Evolutionary conservation across 164 flowering plant species (phyloP).

Genomic region (Houttuynia cordata): DNA sequence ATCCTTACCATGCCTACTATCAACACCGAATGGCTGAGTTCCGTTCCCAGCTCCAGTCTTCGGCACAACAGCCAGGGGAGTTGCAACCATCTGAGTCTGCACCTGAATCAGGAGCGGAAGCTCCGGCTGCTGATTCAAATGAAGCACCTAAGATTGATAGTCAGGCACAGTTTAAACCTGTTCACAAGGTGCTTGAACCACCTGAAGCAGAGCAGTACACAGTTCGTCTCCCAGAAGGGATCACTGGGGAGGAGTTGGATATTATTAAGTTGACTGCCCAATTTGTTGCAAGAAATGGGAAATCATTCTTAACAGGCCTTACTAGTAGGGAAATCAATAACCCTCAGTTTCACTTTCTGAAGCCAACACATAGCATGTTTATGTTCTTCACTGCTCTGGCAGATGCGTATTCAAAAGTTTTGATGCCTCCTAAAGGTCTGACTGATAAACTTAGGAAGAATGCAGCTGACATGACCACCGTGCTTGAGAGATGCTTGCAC

Average conservation of each 20-base stretch:
- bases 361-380: slow-evolving; percentile 98
- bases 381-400: slow-evolving; percentile 86
- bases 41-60: slow-evolving; percentile 48
- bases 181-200: slow-evolving; percentile 70
- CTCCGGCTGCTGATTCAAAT: slow-evolving; percentile 22
- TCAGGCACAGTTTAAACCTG: slow-evolving; percentile 48
- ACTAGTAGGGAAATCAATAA: slow-evolving; percentile 83
- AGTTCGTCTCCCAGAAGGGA: slow-evolving; percentile 93
- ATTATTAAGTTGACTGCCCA: slow-evolving; percentile 96
- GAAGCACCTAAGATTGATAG: slow-evolving; percentile 42
- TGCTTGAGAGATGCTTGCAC: slow-evolving; percentile 85
- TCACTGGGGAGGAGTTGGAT: slow-evolving; percentile 92
- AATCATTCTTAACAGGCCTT: slow-evolving; percentile 74
- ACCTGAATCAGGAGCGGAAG: slow-evolving; percentile 22
- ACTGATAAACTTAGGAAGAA: slow-evolving; percentile 69
- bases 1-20: slow-evolving; percentile 94
- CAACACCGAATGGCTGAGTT: slow-evolving; percentile 81
- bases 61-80: slow-evolving; percentile 28
- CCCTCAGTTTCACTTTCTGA: slow-evolving; percentile 88
- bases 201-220: slow-evolving; percentile 95
- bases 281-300: slow-evolving; percentile 96
- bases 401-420: slow-evolving; percentile 87
- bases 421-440: slow-evolving; percentile 91
- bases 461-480: slow-evolving; percentile 72
- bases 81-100: slow-evolving; percentile 29